These are phyloP conservation scores for Cercospora zeae-maydis DNA, from an alignment of 2,329 filamentous ascomycete species.

Conservation along the genomic window DNA sequence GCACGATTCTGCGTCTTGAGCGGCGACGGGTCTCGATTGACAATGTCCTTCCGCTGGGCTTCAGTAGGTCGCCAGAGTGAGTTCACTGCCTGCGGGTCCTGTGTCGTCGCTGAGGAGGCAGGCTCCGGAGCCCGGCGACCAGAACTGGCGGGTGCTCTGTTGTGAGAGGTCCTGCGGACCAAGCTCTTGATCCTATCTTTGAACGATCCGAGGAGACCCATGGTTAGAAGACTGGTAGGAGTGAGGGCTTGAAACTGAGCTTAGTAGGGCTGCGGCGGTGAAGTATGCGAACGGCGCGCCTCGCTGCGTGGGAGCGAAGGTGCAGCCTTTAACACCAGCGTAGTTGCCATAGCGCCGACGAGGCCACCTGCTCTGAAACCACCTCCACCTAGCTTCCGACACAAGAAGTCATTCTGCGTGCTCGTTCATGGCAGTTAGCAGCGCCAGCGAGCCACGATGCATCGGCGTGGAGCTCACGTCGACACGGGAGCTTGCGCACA, in stretches of 20 bases:
- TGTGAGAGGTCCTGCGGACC: conserved; percentile 17
- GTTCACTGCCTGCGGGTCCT: not conserved
- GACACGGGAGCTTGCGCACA: not conserved
- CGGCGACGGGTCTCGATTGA: conserved; percentile 5
- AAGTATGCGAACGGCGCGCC: not conserved
- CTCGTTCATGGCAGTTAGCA: not conserved
- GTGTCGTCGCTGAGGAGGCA: not conserved
- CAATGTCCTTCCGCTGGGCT: conserved; percentile 5
- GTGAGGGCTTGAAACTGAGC: not conserved
- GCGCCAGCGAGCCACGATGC: not conserved
- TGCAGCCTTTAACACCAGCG: not conserved
- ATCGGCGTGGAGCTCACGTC: not conserved
- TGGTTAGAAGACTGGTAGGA: not conserved
- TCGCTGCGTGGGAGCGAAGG: not conserved
- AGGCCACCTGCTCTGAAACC: not conserved
- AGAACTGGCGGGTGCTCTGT: conserved; percentile 8
- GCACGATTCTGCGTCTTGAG: conserved; percentile 19
- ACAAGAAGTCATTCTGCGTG: not conserved
- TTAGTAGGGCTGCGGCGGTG: not conserved
- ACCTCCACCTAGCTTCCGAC: not conserved
- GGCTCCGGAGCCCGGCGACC: not conserved
- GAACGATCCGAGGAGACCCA: conserved; percentile 13
- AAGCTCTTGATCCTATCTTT: conserved; percentile 25
- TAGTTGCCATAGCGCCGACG: not conserved
- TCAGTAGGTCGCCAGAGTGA: conserved; percentile 14